Conservation (phyloP, 495 filamentous ascomycete genomes). For the Elaphomyces granulatus region DNA sequence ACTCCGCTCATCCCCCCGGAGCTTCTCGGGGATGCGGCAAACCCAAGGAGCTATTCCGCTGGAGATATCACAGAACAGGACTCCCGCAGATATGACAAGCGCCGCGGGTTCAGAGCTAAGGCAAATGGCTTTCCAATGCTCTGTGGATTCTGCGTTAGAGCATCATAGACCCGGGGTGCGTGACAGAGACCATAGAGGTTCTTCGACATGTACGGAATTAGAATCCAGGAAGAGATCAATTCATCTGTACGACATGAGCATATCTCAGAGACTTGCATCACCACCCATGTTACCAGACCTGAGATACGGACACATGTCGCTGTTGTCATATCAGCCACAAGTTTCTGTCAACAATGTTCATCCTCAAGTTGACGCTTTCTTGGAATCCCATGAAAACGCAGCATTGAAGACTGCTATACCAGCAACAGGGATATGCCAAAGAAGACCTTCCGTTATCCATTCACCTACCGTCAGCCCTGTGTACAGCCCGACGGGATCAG, state of each 20-base stretch:
- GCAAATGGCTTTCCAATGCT: neutral
- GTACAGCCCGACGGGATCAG: neutral
- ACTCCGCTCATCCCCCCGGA: neutral
- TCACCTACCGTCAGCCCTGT: neutral
- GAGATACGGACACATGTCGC: neutral
- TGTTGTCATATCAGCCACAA: neutral
- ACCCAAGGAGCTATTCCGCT: neutral
- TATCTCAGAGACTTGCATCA: conserved; percentile 19
- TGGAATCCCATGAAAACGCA: neutral
- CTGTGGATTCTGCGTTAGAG: neutral
- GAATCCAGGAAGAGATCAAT: conserved; percentile 6
- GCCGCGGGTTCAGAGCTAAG: neutral
- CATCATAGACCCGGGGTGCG: neutral
- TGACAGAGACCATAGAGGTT: neutral
- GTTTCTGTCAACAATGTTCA: neutral
- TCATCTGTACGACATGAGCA: conserved; percentile 23
- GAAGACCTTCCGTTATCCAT: neutral
- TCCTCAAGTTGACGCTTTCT: neutral
- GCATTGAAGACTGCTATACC: neutral
- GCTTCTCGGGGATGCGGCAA: neutral
- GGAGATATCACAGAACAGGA: neutral
- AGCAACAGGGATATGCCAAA: neutral
- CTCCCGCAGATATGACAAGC: neutral
- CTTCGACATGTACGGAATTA: neutral
- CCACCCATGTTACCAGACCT: conserved; percentile 12